Evolutionary conservation across 495 filamentous ascomycete species (phyloP).

Genomic region (Podospora pseudoanserina): DNA sequence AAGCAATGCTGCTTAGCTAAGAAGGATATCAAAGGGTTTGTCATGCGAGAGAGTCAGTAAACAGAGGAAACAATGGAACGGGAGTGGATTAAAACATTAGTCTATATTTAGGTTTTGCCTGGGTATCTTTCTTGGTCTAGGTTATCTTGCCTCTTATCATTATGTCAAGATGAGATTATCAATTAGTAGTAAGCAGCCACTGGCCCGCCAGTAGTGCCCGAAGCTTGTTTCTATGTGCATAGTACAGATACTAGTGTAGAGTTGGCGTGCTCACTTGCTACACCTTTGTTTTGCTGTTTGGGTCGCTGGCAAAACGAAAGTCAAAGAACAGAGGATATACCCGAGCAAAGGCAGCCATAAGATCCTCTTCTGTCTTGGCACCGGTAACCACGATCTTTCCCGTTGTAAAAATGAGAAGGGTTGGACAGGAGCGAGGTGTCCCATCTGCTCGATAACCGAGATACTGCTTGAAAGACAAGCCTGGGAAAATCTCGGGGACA

Average conservation of each 20-base stretch:
- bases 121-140: not conserved
- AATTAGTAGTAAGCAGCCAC: not conserved
- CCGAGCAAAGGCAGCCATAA: slow-evolving; percentile 86
- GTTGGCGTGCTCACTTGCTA: not conserved
- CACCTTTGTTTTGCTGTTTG: not conserved
- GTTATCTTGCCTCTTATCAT: not conserved
- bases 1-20: not conserved
- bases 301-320: not conserved
- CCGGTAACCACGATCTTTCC: slow-evolving; percentile 96
- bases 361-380: slow-evolving; percentile 87
- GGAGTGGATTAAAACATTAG: not conserved
- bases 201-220: not conserved
- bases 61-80: not conserved
- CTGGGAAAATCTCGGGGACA: slow-evolving; percentile 95
- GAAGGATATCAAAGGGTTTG: not conserved
- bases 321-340: slow-evolving; percentile 83
- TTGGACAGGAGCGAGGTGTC: not conserved
- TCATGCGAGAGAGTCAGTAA: not conserved
- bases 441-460: slow-evolving; percentile 80
- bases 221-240: not conserved
- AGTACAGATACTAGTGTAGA: not conserved
- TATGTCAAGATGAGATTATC: not conserved
- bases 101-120: not conserved
- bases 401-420: slow-evolving; percentile 34
- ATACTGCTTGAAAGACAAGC: slow-evolving; percentile 75